Percentiles rank a stretch among this genome's conserved stretches.
Conservation (phyloP, 257 asterid species). For the Coffea eugenioides region DNA sequence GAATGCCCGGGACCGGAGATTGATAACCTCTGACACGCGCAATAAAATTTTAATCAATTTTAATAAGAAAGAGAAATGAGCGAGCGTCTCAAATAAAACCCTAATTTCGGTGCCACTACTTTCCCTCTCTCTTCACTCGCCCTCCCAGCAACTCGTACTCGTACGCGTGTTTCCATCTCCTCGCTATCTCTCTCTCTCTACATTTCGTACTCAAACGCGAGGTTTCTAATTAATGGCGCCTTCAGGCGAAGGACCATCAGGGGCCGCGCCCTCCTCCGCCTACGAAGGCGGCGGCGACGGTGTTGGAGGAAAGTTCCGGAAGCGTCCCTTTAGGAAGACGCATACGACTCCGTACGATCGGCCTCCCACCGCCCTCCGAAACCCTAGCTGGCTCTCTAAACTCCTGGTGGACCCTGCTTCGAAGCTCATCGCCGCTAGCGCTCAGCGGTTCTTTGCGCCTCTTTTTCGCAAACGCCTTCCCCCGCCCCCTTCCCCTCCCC, state of each 20-base stretch:
- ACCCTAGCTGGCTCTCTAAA: constrained; percentile 70
- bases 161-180: constrained; percentile 7
- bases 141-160: constrained; percentile 10
- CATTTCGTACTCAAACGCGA: constrained; percentile 19
- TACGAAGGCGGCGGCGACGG: constrained; percentile 50
- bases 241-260: constrained; percentile 56
- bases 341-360: constrained; percentile 87
- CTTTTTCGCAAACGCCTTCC: constrained; percentile 58
- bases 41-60: not conserved
- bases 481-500: constrained; percentile 35
- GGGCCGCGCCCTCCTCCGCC: constrained; percentile 30
- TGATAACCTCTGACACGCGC: not conserved
- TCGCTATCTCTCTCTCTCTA: not conserved
- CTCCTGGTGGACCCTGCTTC: constrained; percentile 85
- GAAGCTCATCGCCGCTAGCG: constrained; percentile 60
- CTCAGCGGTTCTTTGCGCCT: constrained; percentile 61
- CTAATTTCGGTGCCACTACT: constrained; percentile 33
- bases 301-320: constrained; percentile 81
- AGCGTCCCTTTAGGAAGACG: constrained; percentile 49
- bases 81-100: constrained; percentile 34
- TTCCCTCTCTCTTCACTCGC: constrained; percentile 18
- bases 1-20: not conserved
- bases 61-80: not conserved
- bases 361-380: constrained; percentile 41
- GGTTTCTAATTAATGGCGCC: constrained; percentile 57